Conservation (phyloP, 345 rosid genomes). For the Melaleuca alternifolia region DNA sequence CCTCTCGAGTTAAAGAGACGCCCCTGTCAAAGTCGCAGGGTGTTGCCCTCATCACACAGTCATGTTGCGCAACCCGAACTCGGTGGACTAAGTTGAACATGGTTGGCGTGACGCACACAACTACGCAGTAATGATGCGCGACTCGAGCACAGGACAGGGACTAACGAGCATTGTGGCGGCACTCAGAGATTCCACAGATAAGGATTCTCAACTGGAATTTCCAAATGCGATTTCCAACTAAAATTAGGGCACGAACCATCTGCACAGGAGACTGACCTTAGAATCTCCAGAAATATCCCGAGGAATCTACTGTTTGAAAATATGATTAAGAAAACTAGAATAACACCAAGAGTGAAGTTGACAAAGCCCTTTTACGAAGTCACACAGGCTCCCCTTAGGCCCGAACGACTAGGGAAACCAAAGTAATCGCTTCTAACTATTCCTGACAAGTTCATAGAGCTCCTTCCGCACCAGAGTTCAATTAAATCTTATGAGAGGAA, state of each 20-base stretch:
- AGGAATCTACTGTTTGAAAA: background rate
- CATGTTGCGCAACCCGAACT: background rate
- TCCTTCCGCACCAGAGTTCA: background rate
- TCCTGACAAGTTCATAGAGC: background rate
- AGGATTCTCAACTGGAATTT: background rate
- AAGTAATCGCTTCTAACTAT: background rate
- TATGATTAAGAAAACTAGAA: background rate
- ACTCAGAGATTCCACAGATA: background rate
- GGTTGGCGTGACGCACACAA: background rate
- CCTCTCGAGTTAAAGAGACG: background rate
- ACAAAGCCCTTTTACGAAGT: background rate
- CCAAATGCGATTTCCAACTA: background rate
- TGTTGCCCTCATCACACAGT: background rate
- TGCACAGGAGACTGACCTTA: background rate
- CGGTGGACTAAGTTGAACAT: background rate
- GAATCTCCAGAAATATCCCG: no score
- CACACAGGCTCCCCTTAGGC: background rate
- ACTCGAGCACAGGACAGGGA: background rate
- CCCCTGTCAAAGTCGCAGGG: background rate
- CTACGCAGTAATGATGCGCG: background rate
- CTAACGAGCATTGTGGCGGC: background rate
- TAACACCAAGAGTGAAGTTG: background rate
- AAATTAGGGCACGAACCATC: background rate
- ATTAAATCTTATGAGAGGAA: background rate
- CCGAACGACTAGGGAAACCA: background rate